Evolutionary conservation across 495 filamentous ascomycete species (phyloP).

Genomic region (Aspergillus wentii): DNA sequence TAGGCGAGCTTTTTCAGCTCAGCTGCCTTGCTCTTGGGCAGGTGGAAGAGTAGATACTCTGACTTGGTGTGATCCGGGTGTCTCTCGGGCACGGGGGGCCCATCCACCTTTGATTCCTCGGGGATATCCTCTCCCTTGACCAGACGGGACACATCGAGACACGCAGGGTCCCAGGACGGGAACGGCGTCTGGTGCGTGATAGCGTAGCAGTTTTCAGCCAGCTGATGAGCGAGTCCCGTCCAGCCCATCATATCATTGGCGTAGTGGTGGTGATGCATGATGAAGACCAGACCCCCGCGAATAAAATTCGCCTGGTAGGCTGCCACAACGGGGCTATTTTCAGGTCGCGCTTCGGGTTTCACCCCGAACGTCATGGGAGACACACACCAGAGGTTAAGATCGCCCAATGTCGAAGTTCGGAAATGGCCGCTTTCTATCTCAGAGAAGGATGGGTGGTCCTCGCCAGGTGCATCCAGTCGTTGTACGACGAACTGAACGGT

Average conservation of each 20-base stretch:
- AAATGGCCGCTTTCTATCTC: conserved; percentile 11
- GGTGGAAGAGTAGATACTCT: conserved; percentile 30
- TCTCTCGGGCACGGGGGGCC: conserved; percentile 20
- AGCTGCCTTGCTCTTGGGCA: conserved; percentile 37
- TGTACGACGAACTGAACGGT: conserved; percentile 37
- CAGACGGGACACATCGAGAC: conserved; percentile 28
- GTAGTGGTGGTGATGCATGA: conserved; percentile 40
- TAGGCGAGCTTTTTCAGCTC: conserved; percentile 31
- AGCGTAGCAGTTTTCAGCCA: conserved; percentile 39
- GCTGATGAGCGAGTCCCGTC: conserved; percentile 29
- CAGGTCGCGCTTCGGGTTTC: conserved; percentile 31
- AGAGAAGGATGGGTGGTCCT: conserved; percentile 16
- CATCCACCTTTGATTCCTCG: conserved; percentile 17
- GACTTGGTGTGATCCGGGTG: conserved; percentile 23
- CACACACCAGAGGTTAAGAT: conserved; percentile 24
- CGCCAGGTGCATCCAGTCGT: conserved; percentile 27
- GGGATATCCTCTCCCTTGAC: conserved; percentile 12
- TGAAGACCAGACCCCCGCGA: conserved; percentile 36
- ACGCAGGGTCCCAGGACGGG: conserved; percentile 28
- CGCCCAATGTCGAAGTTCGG: conserved; percentile 12
- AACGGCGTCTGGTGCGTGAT: conserved; percentile 21
- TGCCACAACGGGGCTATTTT: conserved; percentile 24
- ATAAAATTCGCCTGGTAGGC: conserved; percentile 41
- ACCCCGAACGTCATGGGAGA: conserved; percentile 35
- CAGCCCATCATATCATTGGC: conserved; percentile 40